phyloP scores from a whole-genome alignment of 192 early-diverging fungal species.

The Coemansia sp. region DNA sequence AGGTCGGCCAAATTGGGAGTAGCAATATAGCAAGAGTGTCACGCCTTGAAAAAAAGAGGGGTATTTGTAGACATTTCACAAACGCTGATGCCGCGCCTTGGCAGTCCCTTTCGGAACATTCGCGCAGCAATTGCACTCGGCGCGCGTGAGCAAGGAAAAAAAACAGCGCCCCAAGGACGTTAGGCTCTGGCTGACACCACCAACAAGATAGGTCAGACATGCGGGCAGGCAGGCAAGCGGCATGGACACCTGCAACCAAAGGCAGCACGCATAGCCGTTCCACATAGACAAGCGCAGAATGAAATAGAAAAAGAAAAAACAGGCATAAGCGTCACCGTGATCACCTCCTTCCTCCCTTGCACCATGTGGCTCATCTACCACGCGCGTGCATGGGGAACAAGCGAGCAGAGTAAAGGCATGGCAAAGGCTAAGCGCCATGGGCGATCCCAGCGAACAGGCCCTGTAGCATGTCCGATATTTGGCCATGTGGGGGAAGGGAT shows the following conservation, averaged over 20 bases:
- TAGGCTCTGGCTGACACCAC: background rate
- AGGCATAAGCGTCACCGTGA: conserved; percentile 6
- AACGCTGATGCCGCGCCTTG: background rate
- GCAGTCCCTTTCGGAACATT: conserved; percentile 1
- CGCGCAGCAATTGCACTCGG: conserved; percentile 6
- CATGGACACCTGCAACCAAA: background rate
- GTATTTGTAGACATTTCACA: conserved; percentile 1
- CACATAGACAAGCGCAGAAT: background rate
- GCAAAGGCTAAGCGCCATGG: background rate
- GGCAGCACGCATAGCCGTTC: background rate
- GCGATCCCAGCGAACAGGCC: background rate
- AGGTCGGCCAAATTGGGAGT: background rate
- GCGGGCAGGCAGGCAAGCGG: background rate
- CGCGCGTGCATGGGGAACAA: background rate
- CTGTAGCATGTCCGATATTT: background rate
- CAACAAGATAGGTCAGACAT: background rate
- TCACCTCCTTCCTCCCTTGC: background rate
- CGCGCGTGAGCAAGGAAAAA: background rate
- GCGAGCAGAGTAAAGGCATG: background rate
- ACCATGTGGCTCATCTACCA: background rate
- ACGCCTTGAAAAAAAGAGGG: background rate
- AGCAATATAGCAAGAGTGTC: background rate
- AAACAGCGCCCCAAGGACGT: background rate
- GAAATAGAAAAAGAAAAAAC: too few species aligned
- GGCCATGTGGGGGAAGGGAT: background rate